Conservation (phyloP, 2,329 filamentous ascomycete genomes). For the Chaetothyriales sp. region DNA sequence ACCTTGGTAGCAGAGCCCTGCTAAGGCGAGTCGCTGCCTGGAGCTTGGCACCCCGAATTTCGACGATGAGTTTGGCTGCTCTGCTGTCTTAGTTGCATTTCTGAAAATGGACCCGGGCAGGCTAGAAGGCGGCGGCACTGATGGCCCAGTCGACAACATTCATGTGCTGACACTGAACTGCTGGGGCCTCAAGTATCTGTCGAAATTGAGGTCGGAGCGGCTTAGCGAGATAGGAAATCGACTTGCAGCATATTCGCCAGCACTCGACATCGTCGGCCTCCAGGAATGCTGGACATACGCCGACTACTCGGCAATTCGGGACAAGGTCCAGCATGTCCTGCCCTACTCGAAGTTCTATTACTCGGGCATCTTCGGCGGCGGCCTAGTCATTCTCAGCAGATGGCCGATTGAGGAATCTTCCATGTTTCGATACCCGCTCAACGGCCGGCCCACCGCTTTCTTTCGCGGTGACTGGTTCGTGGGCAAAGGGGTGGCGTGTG, state of each 20-base stretch:
- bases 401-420: constrained; percentile 85
- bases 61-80: neutral
- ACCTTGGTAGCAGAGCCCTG: neutral
- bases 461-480: constrained; percentile 89
- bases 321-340: constrained; percentile 55
- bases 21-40: neutral
- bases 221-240: constrained; percentile 71
- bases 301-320: constrained; percentile 66
- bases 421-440: constrained; percentile 79
- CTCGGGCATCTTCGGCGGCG: constrained; percentile 75
- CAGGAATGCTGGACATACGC: constrained; percentile 88
- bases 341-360: constrained; percentile 90
- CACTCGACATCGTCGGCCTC: constrained; percentile 74
- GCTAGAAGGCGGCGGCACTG: neutral
- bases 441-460: constrained; percentile 84
- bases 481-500: constrained; percentile 81
- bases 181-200: constrained; percentile 86
- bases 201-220: constrained; percentile 61
- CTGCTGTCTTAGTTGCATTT: neutral
- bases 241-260: constrained; percentile 51
- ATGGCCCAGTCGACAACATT: constrained; percentile 24
- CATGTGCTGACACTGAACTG: constrained; percentile 83
- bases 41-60: neutral
- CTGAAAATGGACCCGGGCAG: neutral
- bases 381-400: constrained; percentile 72